phyloP scores from a whole-genome alignment of 1,284 basidiomycete genomes.

The Trichosporon coremiiforme region DNA sequence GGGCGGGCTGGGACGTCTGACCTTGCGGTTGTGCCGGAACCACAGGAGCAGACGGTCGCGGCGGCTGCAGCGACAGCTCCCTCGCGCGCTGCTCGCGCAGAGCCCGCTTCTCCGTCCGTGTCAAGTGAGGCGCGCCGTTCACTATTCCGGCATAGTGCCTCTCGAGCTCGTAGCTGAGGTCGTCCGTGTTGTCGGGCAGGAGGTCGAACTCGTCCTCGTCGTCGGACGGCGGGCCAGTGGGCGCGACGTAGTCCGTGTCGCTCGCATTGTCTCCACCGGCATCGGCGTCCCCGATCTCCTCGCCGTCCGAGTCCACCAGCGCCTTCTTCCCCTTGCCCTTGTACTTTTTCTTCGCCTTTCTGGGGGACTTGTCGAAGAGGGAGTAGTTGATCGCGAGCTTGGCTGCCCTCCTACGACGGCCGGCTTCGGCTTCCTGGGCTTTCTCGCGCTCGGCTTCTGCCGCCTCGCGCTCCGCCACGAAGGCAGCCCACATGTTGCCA shows the following conservation, averaged over 20 bases:
- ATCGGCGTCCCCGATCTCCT: constrained; percentile 3
- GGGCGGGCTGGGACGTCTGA: background rate
- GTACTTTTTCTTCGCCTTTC: constrained; percentile 22
- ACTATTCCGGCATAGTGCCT: constrained; percentile 8
- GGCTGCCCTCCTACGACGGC: constrained; percentile 18
- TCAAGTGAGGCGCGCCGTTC: constrained; percentile 6
- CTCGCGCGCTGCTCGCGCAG: constrained; percentile 1
- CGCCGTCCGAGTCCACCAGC: background rate
- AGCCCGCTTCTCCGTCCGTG: constrained; percentile 1
- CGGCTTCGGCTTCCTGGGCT: background rate
- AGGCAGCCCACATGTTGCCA: constrained; percentile 69
- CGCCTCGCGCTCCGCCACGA: constrained; percentile 35
- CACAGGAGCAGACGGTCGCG: background rate
- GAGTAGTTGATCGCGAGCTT: constrained; percentile 21
- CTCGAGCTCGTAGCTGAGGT: constrained; percentile 21
- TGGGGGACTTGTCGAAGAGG: constrained; percentile 11
- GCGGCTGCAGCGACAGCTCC: constrained; percentile 2
- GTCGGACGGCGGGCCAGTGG: background rate
- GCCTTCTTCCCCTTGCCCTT: constrained; percentile 8
- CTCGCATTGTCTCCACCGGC: background rate
- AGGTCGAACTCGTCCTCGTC: constrained; percentile 13
- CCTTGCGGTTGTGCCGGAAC: background rate
- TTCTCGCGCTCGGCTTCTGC: constrained; percentile 7
- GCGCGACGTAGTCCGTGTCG: constrained; percentile 5
- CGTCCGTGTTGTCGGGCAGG: constrained; percentile 14